Evolutionary conservation across 371 early-diverging fungal genomes (phyloP), one percentile per base, ranked within the genome.

Genomic region (Rhizomucor pusillus): DNA sequence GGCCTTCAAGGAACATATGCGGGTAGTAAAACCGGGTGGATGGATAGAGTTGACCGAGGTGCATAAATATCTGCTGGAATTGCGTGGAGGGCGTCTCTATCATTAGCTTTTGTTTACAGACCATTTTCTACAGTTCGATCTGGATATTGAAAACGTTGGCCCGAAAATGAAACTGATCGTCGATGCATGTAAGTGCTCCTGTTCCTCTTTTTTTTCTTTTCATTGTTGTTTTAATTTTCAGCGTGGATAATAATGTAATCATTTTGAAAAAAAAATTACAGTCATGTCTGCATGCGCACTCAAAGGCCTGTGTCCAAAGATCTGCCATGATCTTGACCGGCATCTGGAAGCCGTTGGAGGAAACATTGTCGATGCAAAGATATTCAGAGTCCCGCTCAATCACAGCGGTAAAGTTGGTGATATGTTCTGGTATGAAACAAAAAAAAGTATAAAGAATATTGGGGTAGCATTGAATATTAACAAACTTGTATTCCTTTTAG

Each of bases 21-120:
- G 60, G 12, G 50, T 56, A 3, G 29, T 59, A 9, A 50, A 50
- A 34, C 64, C 64, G 4, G 64, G 64, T 29, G 64, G 64, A 34
- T 60, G 54, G 53, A 7, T 65, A 9, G 65, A 65, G 43, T 19
- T 60, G n/a, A 23, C 49, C 5, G 64, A 64, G 53, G 49, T 47
- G 51, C 20, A 43, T 40, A 24, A 13, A 29, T 3, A n/a, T n/a
- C n/a, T n/a, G n/a, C n/a, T n/a, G n/a, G 10, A 10, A 5, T 1
- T 1, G 10, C 10, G 7, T 29, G 7, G 16, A 4, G 25, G 7
- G 13, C 13, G 3, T 1, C 3, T 12, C 24, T 41, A 33, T 24
- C 36, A 10, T 22, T 16, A 23, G n/a, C 12, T 18, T 1, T 29
- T 29, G 29, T 29, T 29, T 29, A n/a, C n/a, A n/a, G n/a, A n/a